A percentile compares a stretch with the other conserved stretches of the same genome.
Evolutionary conservation across 225 moss, liverwort and hornwort genomes (phyloP).

Genomic region (Neckera pumila): DNA sequence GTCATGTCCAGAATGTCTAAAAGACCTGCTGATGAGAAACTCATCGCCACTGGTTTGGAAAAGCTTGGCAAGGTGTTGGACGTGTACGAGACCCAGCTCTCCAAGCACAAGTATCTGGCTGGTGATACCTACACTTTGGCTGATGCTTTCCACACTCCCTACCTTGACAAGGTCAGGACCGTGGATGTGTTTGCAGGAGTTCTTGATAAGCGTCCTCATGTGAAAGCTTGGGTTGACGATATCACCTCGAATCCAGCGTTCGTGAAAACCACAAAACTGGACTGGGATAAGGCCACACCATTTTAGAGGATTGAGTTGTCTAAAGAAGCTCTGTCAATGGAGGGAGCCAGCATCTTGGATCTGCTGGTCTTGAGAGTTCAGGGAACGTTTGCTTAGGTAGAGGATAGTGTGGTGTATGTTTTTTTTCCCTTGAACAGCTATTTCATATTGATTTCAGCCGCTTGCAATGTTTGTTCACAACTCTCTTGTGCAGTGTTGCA

Average conservation of each 20-base stretch:
- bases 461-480: neutral
- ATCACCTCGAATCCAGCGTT: slow-evolving; percentile 14
- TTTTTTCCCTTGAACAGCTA: neutral
- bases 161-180: neutral
- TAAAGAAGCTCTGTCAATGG: neutral
- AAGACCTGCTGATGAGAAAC: slow-evolving; percentile 12
- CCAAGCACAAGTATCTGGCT: slow-evolving; percentile 47
- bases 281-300: neutral
- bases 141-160: slow-evolving; percentile 31
- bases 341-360: neutral
- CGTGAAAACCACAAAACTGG: neutral
- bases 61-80: slow-evolving; percentile 45
- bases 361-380: neutral
- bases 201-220: neutral
- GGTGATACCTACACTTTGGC: slow-evolving; percentile 54
- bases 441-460: neutral
- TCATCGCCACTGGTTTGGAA: neutral
- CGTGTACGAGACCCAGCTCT: slow-evolving; percentile 42
- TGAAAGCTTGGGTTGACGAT: slow-evolving; percentile 2
- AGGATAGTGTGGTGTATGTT: neutral
- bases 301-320: neutral
- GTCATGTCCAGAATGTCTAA: neutral
- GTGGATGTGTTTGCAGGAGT: neutral
- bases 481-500: neutral
- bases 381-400: neutral